phyloP scores from a whole-genome alignment of 2,329 filamentous ascomycete species.

The Cercospora canescens region DNA sequence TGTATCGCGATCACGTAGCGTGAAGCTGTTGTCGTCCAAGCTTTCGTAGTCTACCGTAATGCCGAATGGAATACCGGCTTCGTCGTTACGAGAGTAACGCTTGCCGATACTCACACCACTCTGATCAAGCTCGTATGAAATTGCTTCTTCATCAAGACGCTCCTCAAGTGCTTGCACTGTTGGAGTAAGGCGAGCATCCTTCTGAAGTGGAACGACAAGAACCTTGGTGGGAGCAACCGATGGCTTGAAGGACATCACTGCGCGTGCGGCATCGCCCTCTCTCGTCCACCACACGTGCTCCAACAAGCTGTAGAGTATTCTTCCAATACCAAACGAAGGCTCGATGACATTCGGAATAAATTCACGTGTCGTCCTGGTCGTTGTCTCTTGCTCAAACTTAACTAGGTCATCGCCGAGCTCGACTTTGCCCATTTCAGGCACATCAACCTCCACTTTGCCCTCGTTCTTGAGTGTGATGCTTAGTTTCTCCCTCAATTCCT shows the following conservation, averaged over 20 bases:
- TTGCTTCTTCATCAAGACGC: slow-evolving; percentile 71
- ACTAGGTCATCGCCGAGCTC: slow-evolving; percentile 78
- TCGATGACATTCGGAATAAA: slow-evolving; percentile 88
- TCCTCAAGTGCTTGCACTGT: slow-evolving; percentile 70
- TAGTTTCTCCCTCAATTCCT: slow-evolving; percentile 79
- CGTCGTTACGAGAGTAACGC: slow-evolving; percentile 91
- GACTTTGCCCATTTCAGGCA: slow-evolving; percentile 68
- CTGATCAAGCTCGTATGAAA: slow-evolving; percentile 86
- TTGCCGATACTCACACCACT: slow-evolving; percentile 92
- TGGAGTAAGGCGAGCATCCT: slow-evolving; percentile 78
- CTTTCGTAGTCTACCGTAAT: slow-evolving; percentile 97
- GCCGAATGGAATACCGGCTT: slow-evolving; percentile 90
- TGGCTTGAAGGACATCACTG: slow-evolving; percentile 73
- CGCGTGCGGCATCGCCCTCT: slow-evolving; percentile 77
- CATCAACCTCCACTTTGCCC: slow-evolving; percentile 76
- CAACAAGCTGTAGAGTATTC: slow-evolving; percentile 88
- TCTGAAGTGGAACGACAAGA: slow-evolving; percentile 84
- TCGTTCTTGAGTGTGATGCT: slow-evolving; percentile 70
- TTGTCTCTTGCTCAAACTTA: slow-evolving; percentile 78
- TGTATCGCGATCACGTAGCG: slow-evolving; percentile 84
- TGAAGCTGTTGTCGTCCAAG: slow-evolving; percentile 81
- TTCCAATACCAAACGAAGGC: slow-evolving; percentile 94
- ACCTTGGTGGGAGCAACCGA: slow-evolving; percentile 92
- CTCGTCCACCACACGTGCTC: slow-evolving; percentile 97
- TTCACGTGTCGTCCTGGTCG: slow-evolving; percentile 80